These are phyloP conservation scores for Aspergillus phoenicis DNA, from an alignment of 2,329 filamentous ascomycete genomes.

Conservation along the genomic window DNA sequence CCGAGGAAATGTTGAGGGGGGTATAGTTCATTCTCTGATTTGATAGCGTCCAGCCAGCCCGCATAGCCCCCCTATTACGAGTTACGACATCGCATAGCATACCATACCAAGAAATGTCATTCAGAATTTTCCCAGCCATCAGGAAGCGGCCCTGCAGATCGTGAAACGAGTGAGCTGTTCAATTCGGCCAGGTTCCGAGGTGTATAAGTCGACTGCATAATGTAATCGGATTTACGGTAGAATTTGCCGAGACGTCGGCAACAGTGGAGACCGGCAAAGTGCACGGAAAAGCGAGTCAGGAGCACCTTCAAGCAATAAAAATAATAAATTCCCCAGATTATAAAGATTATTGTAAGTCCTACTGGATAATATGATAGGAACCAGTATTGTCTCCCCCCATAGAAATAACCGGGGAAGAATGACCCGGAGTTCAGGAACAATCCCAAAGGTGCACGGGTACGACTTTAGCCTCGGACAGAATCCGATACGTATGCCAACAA, in stretches of 20 bases:
- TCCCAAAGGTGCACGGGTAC: too few relatives aligned
- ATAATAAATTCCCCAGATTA: not conserved
- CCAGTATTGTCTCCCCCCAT: too few relatives aligned
- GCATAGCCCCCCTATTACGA: not conserved
- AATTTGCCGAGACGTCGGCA: constrained; percentile 9
- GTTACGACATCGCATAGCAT: constrained; percentile 4
- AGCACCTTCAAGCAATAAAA: not conserved
- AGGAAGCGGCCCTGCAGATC: not conserved
- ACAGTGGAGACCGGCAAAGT: not conserved
- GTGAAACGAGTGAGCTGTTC: constrained; percentile 2
- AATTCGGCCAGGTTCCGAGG: not conserved
- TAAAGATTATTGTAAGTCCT: too few relatives aligned
- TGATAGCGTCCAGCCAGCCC: not conserved
- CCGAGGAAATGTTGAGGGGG: constrained; percentile 52
- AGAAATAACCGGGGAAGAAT: too few relatives aligned
- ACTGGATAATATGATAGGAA: too few relatives aligned
- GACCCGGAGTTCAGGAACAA: too few relatives aligned
- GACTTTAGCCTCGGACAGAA: too few relatives aligned
- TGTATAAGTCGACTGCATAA: not conserved
- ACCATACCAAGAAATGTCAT: constrained; percentile 2
- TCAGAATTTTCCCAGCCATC: not conserved
- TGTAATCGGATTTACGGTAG: not conserved
- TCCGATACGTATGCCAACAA: too few relatives aligned
- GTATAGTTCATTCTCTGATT: not conserved
- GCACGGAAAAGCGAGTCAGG: not conserved